Percentiles rank a stretch among this genome's conserved stretches.
These are phyloP conservation scores for Pisolithus sp. DNA, from an alignment of 768 basidiomycete species.

Conservation along the genomic window DNA sequence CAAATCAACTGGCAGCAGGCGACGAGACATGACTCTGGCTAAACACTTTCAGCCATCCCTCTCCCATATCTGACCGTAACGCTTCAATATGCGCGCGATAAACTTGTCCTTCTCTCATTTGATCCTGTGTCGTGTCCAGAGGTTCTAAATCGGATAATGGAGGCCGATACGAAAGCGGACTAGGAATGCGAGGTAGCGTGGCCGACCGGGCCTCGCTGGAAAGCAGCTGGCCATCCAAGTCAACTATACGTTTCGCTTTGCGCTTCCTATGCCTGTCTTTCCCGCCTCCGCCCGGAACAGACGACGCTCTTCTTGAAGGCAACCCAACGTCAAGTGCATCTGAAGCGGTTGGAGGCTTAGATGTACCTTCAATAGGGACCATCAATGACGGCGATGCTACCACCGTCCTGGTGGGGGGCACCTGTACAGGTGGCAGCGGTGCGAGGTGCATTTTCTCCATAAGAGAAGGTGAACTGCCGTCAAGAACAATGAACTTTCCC, in stretches of 20 bases:
- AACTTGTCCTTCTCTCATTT: constrained; percentile 54
- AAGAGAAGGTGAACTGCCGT: constrained; percentile 64
- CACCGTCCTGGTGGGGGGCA: constrained; percentile 42
- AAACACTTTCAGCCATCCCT: constrained; percentile 82
- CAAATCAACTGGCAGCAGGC: constrained; percentile 12
- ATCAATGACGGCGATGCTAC: constrained; percentile 19
- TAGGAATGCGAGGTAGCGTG: constrained; percentile 13
- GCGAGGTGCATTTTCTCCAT: constrained; percentile 63
- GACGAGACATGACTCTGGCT: constrained; percentile 48
- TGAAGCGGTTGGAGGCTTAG: constrained; percentile 18
- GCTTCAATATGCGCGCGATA: constrained; percentile 77
- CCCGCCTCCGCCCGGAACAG: constrained; percentile 35
- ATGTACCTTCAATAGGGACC: constrained; percentile 22
- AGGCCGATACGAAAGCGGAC: constrained; percentile 14
- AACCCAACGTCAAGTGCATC: constrained; percentile 9
- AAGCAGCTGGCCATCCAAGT: constrained; percentile 33
- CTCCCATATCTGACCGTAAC: constrained; percentile 81
- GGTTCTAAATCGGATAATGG: constrained; percentile 50
- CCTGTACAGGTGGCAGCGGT: constrained; percentile 43
- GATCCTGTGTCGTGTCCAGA: constrained; percentile 21
- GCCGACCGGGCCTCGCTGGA: constrained; percentile 7
- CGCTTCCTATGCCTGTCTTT: constrained; percentile 45
- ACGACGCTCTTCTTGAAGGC: constrained; percentile 38
- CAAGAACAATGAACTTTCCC: constrained; percentile 69
- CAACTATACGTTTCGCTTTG: constrained; percentile 72